Percentiles rank a stretch among this genome's conserved stretches.
phyloP scores from a whole-genome alignment of 306 rosid species.

The Prunus fruticosa region DNA sequence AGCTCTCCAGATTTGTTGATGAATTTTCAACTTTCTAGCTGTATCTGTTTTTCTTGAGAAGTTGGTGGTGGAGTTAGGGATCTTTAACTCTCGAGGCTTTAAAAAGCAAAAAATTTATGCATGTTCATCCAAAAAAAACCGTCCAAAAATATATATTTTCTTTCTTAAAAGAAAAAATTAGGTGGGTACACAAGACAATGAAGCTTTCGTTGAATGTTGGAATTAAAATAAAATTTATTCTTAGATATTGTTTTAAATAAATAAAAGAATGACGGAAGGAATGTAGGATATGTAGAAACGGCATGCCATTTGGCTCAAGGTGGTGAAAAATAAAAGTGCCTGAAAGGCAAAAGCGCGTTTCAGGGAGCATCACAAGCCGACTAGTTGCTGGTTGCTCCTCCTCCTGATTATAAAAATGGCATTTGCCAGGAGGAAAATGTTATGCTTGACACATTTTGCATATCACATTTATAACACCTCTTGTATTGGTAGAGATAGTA shows the following conservation, averaged over 20 bases:
- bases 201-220: not conserved
- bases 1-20: not conserved
- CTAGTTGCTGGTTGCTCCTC: not conserved
- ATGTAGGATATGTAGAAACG: not conserved
- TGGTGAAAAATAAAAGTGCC: constrained; percentile 9
- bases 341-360: constrained; percentile 35
- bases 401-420: not conserved
- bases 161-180: not conserved
- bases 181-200: not conserved
- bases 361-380: constrained; percentile 9
- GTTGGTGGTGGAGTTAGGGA: not conserved
- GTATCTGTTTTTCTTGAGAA: not conserved
- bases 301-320: constrained; percentile 24
- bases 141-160: not conserved
- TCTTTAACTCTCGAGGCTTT: not conserved
- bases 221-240: not conserved
- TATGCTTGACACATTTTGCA: no score
- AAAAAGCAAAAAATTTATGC: not conserved
- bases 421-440: not conserved
- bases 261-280: not conserved
- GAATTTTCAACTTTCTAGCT: not conserved
- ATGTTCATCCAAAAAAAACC: not conserved
- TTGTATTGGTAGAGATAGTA: no score
- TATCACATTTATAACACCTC: no score
- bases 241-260: not conserved